Base-by-base conservation (phyloP, 148 eudicot species). In the Bassia scoparia region DNA sequence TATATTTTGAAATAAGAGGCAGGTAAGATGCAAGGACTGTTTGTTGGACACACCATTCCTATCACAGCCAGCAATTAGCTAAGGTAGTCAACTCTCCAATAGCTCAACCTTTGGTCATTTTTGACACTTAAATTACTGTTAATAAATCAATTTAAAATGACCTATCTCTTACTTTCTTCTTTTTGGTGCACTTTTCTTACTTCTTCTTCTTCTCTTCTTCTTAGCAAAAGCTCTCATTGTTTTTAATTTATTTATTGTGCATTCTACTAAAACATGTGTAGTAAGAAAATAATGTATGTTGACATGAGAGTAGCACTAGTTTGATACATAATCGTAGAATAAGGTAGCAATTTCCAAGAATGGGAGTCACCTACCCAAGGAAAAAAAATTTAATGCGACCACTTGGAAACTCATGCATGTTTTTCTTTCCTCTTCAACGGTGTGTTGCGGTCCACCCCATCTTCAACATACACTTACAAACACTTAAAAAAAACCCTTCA, bases 31-130 rank as follows among this genome's bases (percentile, higher is more conserved):
- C 10, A 61, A 61, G 68, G 43, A 67, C 27, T 46, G 67, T 70
- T 72, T 35, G 82, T 84, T 82, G 83, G 77, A 75, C 76, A 74
- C 74, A 82, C 81, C 56, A 29, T 67, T 80, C 68, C 77, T 60
- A 86, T 87, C 87, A 86, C 86, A 84, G 86, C 86, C 50, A 78
- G 78, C 68, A 58, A 70, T 50, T 71, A 50, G 76, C 18, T 16
- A 30, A 24, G 63, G 62, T 76, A 64, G 61, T 64, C 69, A 33
- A 52, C 75, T 15, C 34, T 24, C 29, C 24, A 21, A 7, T 23
- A n/a, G 35, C 21, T 63, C 34, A 59, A 24, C 76, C 35, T n/a
- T 73, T 71, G 46, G 11, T 8, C 23, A 8, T 29, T 58, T 10
- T n/a, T 44, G 16, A 27, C 52, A 26, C 44, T 59, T 18, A 27